Evolutionary conservation across 768 basidiomycete genomes (phyloP), one percentile per base, ranked within the genome.

Genomic region (Boletus sp.): DNA sequence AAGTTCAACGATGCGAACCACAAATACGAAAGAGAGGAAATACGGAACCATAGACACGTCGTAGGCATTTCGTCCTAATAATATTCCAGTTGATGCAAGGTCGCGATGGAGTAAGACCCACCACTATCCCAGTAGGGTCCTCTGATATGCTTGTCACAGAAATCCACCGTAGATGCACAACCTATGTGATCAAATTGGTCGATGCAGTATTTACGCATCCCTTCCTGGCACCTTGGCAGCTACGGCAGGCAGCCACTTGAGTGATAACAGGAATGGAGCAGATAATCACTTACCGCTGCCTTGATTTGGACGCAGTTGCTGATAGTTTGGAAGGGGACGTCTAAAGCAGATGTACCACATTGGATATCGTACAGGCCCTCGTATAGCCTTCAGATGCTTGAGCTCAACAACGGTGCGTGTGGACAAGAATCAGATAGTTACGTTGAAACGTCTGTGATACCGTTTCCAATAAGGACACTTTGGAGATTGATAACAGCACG

Each of bases 391-490:
- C 7, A 37, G 14, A 47, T 20, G 52, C 29, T 41, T 28, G 18
- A 42, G 42, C 36, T 50, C 47, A 49, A 17, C 33, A 32, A 12
- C 36, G 14, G 15, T n/a, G 7, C 7, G 29, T 18, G 24, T 52
- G 37, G 30, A 24, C 28, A 53, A 46, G 39, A 40, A 67, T 11
- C n/a, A 29, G 18, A 32, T 49, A 65, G 67, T 71, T 75, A 82
- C 69, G 75, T 80, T 7, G 73, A 76, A 37, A 78, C 72, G 61
- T 87, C 85, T 2, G 83, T 86, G 58, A 82, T 76, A 17, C 87
- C 86, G 60, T 88, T 88, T 5, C 87, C 90, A 54, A 92, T 91
- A 68, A 92, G 75, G n/a, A 89, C 78, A 55, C 83, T 86, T 54
- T 81, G 74, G 5, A 93, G 75, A 67, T 92, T 91, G 60, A 92